Conservation (phyloP, 2,329 filamentous ascomycete species). For the Pseudocercospora eumusae region DNA sequence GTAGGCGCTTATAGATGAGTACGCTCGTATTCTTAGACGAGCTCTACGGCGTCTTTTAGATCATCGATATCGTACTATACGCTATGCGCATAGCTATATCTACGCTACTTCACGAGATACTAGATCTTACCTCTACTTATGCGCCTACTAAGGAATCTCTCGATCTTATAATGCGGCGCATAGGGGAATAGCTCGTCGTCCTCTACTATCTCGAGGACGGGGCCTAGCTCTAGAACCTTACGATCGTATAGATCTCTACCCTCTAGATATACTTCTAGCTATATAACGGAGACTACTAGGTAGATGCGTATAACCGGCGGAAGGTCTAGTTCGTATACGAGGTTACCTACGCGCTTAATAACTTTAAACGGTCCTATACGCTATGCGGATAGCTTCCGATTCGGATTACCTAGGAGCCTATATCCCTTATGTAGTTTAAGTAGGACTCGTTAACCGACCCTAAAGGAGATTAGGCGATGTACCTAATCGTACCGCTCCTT, state of each 20-base stretch:
- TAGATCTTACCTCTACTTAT: no score
- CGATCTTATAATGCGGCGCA: neutral
- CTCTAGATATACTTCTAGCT: neutral
- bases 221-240: neutral
- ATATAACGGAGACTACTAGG: neutral
- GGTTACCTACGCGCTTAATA: neutral
- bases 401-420: neutral
- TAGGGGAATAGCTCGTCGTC: neutral
- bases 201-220: neutral
- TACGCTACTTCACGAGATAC: no score
- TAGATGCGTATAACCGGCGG: neutral
- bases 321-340: neutral
- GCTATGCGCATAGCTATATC: no score
- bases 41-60: no score
- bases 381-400: neutral
- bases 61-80: no score
- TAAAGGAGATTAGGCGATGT: neutral
- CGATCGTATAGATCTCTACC: neutral
- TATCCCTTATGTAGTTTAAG: conserved; percentile 6
- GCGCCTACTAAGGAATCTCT: no score
- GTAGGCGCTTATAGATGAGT: no score
- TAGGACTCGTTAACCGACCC: neutral
- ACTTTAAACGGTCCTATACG: neutral
- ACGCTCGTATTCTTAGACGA: no score
- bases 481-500: neutral